Evolutionary conservation across 2,329 filamentous ascomycete genomes (phyloP).

Genomic region (Didymella pinodella): DNA sequence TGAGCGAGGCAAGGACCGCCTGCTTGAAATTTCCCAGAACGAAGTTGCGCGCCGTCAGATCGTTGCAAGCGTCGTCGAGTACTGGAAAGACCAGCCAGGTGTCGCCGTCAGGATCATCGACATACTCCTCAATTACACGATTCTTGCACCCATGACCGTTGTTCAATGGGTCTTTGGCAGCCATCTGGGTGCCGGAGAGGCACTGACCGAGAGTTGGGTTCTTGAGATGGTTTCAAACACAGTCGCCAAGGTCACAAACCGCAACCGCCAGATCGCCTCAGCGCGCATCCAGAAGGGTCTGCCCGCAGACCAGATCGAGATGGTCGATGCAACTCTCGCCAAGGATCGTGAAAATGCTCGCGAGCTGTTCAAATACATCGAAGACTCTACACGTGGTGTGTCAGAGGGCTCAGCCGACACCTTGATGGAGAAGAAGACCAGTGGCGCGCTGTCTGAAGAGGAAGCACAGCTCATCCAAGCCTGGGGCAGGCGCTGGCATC

Average conservation of each 20-base stretch:
- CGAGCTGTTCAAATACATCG: constrained; percentile 80
- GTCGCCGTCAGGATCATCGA: constrained; percentile 92
- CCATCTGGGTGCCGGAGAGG: constrained; percentile 67
- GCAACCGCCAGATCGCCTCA: constrained; percentile 79
- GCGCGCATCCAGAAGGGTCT: constrained; percentile 67
- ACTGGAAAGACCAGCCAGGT: constrained; percentile 92
- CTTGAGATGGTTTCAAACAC: constrained; percentile 93
- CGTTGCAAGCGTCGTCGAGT: constrained; percentile 86
- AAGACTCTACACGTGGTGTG: constrained; percentile 77
- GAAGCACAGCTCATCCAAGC: constrained; percentile 70
- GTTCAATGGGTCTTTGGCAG: constrained; percentile 88
- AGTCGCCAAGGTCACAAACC: constrained; percentile 86
- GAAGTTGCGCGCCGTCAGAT: constrained; percentile 84
- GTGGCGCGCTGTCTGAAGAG: constrained; percentile 49
- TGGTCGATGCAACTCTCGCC: constrained; percentile 71
- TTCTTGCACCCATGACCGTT: constrained; percentile 84
- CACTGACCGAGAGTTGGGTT: constrained; percentile 76
- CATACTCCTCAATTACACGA: constrained; percentile 96
- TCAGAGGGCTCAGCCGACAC: constrained; percentile 77
- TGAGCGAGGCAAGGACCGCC: constrained; percentile 88
- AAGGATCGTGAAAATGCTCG: constrained; percentile 78
- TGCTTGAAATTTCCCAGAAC: constrained; percentile 78
- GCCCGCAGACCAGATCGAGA: constrained; percentile 63
- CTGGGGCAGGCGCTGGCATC: constrained; percentile 87
- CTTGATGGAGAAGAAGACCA: constrained; percentile 74